These are phyloP conservation scores for Aphanomyces stellatus DNA, from an alignment of 352 stramenopile species.

Conservation along the genomic window DNA sequence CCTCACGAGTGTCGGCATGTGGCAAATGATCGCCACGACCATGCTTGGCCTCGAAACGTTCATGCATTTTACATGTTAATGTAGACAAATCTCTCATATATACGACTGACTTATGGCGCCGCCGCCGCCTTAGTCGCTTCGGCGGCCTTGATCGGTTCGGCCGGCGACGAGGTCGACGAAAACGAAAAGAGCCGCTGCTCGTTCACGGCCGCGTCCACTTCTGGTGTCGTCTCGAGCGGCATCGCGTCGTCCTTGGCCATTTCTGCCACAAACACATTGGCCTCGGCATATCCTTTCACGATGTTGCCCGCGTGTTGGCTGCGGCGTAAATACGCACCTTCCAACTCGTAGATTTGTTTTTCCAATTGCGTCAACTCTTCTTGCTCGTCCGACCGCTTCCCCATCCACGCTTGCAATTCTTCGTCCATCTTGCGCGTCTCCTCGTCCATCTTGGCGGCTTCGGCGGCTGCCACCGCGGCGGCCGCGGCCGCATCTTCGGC, in stretches of 20 bases:
- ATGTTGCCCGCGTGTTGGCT: constrained; percentile 67
- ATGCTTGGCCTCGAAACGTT: constrained; percentile 6
- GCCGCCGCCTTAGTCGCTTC: constrained; percentile 30
- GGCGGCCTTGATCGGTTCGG: constrained; percentile 31
- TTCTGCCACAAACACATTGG: constrained; percentile 61
- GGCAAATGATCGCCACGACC: background rate
- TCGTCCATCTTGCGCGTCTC: constrained; percentile 31
- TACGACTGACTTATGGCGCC: constrained; percentile 20
- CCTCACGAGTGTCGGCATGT: background rate
- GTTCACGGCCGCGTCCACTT: constrained; percentile 57
- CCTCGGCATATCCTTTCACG: constrained; percentile 56
- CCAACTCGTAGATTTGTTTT: constrained; percentile 63
- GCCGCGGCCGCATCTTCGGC: background rate
- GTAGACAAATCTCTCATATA: background rate
- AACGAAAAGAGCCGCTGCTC: constrained; percentile 56
- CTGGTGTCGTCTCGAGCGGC: constrained; percentile 42
- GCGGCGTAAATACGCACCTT: constrained; percentile 61
- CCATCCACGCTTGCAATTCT: constrained; percentile 34
- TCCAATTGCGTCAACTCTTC: constrained; percentile 50
- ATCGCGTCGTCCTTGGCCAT: constrained; percentile 43
- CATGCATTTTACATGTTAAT: constrained; percentile 19
- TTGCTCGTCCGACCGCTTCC: constrained; percentile 38
- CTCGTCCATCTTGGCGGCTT: background rate
- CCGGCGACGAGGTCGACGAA: constrained; percentile 57
- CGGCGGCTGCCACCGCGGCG: background rate